Base-by-base conservation (phyloP, 2,329 filamentous ascomycete species). In the Verticillium nonalfalfae region DNA sequence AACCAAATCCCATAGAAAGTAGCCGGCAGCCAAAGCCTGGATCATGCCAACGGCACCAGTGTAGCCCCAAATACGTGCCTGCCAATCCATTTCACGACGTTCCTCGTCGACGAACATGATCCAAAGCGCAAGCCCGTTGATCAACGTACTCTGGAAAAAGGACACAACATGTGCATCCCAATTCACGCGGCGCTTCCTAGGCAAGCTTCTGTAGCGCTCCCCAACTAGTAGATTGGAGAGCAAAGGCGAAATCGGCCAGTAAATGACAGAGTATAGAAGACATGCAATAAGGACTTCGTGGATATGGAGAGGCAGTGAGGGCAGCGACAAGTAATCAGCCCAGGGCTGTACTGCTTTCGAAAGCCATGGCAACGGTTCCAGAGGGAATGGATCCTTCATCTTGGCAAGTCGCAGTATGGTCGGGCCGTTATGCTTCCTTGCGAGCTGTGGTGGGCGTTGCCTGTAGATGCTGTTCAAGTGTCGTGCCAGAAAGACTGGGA, bases 101-200 rank as follows among this genome's bases (percentile, higher is more conserved):
- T 93, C 89, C 50, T 86, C 77, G 73, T 95, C 91, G 52, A 72
- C 75, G 60, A 79, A 80, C 75, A 93, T 90, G 61, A 90, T 83
- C 82, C 86, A 93, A 15, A 95, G 75, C n/a, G 90, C 89, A 36
- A 93, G 76, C 57, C 67, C 72, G 73, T 89, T 91, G 76, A 96
- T 90, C 60, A 91, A 76, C 36, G 81, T 78, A 72, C 87, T 89
- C 80, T 96, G 91, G 61, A 91, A 80, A 67, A 95, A 83, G n/a
- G 90, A 93, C 36, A 95, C 91, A 60, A 94, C 87, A 72, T 94
- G 91, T 31, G 92, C 88, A 73, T 96, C 87, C 91, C 91, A 95
- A 79, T 90, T 95, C 64, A 92, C 79, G 55, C 76, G 76, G 71
- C 82, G 84, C 61, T 89, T 90, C 60, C 83, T 81, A 33, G 79